phyloP scores from a whole-genome alignment of 805 yeast genomes.

The Grigorovia humatica region DNA sequence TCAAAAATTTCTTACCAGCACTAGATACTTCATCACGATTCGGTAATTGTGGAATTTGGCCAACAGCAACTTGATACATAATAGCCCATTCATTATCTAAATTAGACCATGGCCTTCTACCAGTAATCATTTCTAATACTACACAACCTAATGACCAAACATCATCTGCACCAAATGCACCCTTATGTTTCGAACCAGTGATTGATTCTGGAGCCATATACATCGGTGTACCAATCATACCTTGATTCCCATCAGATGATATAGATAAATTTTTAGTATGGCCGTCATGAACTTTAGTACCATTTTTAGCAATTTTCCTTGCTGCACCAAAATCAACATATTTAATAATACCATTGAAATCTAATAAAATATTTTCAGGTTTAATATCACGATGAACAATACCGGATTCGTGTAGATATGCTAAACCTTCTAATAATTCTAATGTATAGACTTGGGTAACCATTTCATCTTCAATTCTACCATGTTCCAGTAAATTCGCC shows the following conservation, averaged over 20 bases:
- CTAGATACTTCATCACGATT: slow-evolving; percentile 63
- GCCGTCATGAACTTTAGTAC: slow-evolving; percentile 29
- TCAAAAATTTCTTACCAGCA: slow-evolving; percentile 66
- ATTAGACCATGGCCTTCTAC: slow-evolving; percentile 95
- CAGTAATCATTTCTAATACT: slow-evolving; percentile 92
- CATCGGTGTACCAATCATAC: slow-evolving; percentile 88
- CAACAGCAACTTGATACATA: slow-evolving; percentile 96
- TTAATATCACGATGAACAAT: slow-evolving; percentile 94
- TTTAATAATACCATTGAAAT: slow-evolving; percentile 87
- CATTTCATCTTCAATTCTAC: slow-evolving; percentile 90
- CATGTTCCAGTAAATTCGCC: slow-evolving; percentile 76
- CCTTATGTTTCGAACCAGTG: slow-evolving; percentile 50
- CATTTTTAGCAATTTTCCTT: slow-evolving; percentile 62
- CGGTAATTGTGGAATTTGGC: slow-evolving; percentile 83
- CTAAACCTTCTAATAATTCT: slow-evolving; percentile 90
- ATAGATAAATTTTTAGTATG: not conserved
- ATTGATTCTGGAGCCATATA: slow-evolving; percentile 98
- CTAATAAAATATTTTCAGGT: slow-evolving; percentile 86
- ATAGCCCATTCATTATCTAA: slow-evolving; percentile 97
- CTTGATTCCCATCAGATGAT: slow-evolving; percentile 9
- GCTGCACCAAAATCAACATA: slow-evolving; percentile 98
- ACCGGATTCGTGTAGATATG: slow-evolving; percentile 88
- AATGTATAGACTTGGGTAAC: slow-evolving; percentile 83
- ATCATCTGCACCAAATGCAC: slow-evolving; percentile 43
- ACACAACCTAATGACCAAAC: slow-evolving; percentile 98